Evolutionary conservation across 306 rosid genomes (phyloP).

Genomic region (Gillenia trifoliata): DNA sequence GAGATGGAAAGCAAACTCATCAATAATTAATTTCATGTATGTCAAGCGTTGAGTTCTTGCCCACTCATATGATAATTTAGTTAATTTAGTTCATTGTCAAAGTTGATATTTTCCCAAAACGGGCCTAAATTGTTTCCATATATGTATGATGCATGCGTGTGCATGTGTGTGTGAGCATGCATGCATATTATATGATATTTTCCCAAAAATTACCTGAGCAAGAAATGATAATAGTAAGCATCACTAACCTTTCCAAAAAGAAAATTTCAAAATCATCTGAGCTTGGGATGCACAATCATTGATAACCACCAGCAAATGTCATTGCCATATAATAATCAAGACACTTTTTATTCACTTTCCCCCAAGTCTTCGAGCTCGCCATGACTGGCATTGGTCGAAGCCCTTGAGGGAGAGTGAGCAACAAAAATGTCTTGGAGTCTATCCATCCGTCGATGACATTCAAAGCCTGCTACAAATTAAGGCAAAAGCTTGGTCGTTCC

Average conservation of each 20-base stretch:
- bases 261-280: neutral
- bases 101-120: too few species aligned
- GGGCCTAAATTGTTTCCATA: neutral
- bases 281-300: neutral
- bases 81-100: too few species aligned
- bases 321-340: neutral
- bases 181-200: too few species aligned
- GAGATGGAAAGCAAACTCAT: too few species aligned
- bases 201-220: too few species aligned
- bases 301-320: neutral
- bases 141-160: neutral
- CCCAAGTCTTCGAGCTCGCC: neutral
- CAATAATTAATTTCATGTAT: too few species aligned
- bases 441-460: neutral
- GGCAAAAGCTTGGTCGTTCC: conserved; percentile 6
- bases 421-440: neutral
- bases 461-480: neutral
- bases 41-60: too few species aligned
- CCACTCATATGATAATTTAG: too few species aligned
- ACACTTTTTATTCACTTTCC: neutral
- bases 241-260: neutral
- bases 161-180: neutral
- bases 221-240: neutral
- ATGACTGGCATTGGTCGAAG: conserved; percentile 6
- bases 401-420: conserved; percentile 22